Base-by-base conservation (phyloP, 2,329 filamentous ascomycete species). In the Emydomyces testavorans region DNA sequence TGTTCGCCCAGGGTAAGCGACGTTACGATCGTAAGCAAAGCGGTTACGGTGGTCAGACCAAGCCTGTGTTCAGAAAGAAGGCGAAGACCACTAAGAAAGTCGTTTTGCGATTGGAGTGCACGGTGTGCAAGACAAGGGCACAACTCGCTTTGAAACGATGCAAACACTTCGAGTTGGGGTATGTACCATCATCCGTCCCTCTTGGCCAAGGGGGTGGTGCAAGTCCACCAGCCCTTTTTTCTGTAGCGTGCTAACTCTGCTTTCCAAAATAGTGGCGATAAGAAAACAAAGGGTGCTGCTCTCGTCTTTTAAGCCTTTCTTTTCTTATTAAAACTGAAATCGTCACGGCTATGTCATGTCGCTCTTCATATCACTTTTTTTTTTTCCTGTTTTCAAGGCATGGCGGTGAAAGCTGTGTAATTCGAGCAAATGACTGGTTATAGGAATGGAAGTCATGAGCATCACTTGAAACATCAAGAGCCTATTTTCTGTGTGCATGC, bases 41-140 rank as follows among this genome's bases (percentile, higher is more conserved):
- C 71, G 90, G 90, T 85, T 96, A 95, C 71, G 92, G 92, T 86
- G 92, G 92, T 89, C 92, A 98, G 79, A 98, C 92, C 68, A 98
- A 98, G 79, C 92, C 93, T 65, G 89, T 98, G 69, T 98, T 96
- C 85, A 92, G 96, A 86, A 98, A 96, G 84, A 96, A 95, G 79
- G 92, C 92, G 62, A 98, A 98, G 85, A 98, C 92, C 63, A 98
- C 92, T 71, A 98, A 98, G 86, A 98, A 98, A 84, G 85, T 98
- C 65, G 93, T 98, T 67, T 78, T 98, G 74, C 83, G 92, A 78
- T 77, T 98, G 73, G 92, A 98, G 75, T 98, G 92, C 80, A 90
- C 87, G 68, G 72, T 76, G 63, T 98, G 92, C 87, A 96, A 96
- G 85, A 83, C 87, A 71, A 96, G 95, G 84, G 82, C 82, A 73